Evolutionary conservation across 169 alveolate species (phyloP).

Genomic region (Plasmodium reichenowi): DNA sequence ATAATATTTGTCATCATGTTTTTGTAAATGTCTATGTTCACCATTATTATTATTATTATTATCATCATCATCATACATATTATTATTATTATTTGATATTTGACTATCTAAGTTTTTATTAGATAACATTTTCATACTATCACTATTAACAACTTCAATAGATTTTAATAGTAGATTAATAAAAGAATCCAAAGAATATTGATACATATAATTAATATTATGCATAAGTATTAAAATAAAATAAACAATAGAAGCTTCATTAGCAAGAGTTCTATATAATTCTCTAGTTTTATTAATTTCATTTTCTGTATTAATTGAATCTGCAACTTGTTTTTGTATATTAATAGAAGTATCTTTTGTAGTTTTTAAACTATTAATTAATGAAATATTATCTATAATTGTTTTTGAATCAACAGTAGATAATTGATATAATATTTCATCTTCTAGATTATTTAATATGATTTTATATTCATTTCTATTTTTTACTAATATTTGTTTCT

Average conservation of each 20-base stretch:
- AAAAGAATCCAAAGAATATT: constrained; percentile 95
- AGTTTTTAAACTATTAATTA: constrained; percentile 93
- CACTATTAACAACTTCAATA: constrained; percentile 82
- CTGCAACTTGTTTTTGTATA: constrained; percentile 91
- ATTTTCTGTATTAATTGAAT: constrained; percentile 91
- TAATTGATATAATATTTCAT: constrained; percentile 92
- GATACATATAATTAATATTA: constrained; percentile 97
- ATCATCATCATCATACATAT: constrained; percentile 86
- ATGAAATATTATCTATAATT: constrained; percentile 93
- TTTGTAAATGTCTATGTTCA: neutral
- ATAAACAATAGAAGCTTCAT: constrained; percentile 97
- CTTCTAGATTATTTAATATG: constrained; percentile 93
- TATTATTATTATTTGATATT: constrained; percentile 87
- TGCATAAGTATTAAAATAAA: constrained; percentile 94
- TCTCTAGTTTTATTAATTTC: constrained; percentile 96
- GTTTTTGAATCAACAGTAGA: constrained; percentile 97
- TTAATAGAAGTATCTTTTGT: constrained; percentile 94
- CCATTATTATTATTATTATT: constrained; percentile 81
- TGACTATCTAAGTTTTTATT: constrained; percentile 13
- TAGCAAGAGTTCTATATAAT: constrained; percentile 95
- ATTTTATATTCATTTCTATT: constrained; percentile 95
- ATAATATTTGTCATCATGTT: neutral
- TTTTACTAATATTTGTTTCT: constrained; percentile 93
- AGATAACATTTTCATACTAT: constrained; percentile 76
- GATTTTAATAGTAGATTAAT: constrained; percentile 90